Evolutionary conservation across 2,329 filamentous ascomycete species (phyloP).

Genomic region (Diaporthe sp.): DNA sequence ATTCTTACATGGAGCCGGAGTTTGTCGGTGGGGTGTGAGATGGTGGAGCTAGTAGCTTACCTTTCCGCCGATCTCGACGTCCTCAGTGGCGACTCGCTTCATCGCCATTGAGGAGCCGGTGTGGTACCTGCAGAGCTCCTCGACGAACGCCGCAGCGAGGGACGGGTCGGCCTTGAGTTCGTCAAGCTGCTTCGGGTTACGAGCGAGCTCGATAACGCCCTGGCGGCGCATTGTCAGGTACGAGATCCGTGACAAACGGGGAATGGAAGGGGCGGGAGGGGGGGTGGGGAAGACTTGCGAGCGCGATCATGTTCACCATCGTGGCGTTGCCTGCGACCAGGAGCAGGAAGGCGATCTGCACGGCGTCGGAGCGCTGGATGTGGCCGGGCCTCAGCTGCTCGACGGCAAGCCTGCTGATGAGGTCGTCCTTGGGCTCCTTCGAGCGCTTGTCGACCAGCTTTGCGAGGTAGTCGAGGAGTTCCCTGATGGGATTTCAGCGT

Average conservation of each 20-base stretch:
- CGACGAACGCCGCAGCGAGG: slow-evolving; percentile 52
- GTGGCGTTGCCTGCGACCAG: slow-evolving; percentile 63
- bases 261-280: too few relatives aligned
- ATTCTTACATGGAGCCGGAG: too few relatives aligned
- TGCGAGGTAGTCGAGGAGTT: slow-evolving; percentile 57
- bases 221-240: background rate
- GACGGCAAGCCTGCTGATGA: slow-evolving; percentile 56
- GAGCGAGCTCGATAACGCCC: background rate
- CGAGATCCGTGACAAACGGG: too few relatives aligned
- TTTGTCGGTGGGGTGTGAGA: too few relatives aligned
- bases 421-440: slow-evolving; percentile 53
- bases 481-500: slow-evolving; percentile 39
- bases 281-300: background rate
- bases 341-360: slow-evolving; percentile 61
- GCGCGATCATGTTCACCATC: slow-evolving; percentile 61
- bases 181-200: background rate
- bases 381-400: slow-evolving; percentile 53
- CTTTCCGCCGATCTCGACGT: slow-evolving; percentile 55
- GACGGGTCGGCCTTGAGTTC: slow-evolving; percentile 44
- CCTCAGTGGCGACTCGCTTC: slow-evolving; percentile 58
- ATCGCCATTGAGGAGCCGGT: slow-evolving; percentile 59
- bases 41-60: slow-evolving; percentile 33
- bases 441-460: slow-evolving; percentile 53
- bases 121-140: slow-evolving; percentile 60
- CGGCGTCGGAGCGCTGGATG: slow-evolving; percentile 51